These are phyloP conservation scores for Xylariaceae sp. DNA, from an alignment of 2,329 filamentous ascomycete genomes.

Conservation along the genomic window DNA sequence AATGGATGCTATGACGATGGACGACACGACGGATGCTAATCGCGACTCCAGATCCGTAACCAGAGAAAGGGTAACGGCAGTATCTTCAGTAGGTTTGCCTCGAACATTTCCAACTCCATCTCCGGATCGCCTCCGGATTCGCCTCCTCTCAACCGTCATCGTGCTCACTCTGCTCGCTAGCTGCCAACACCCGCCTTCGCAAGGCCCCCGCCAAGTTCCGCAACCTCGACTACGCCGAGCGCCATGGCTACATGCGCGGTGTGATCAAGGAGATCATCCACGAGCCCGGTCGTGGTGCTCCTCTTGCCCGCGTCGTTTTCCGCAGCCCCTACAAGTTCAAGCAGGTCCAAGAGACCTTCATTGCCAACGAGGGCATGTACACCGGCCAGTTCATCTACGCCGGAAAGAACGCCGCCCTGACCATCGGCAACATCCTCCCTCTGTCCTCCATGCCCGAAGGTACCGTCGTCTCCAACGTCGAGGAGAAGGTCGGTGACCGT, in stretches of 20 bases:
- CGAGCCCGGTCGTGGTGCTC: slow-evolving; percentile 96
- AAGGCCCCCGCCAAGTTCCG: slow-evolving; percentile 95
- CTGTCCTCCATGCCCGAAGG: slow-evolving; percentile 93
- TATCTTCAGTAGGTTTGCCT: slow-evolving; percentile 34
- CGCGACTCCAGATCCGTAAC: slow-evolving; percentile 51
- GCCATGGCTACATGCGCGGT: slow-evolving; percentile 96
- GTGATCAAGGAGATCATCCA: slow-evolving; percentile 99
- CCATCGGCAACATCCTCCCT: slow-evolving; percentile 95
- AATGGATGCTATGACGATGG: not conserved
- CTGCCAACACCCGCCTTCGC: slow-evolving; percentile 83
- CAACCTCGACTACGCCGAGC: slow-evolving; percentile 91
- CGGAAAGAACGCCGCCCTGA: slow-evolving; percentile 96
- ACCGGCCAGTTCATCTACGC: slow-evolving; percentile 99
- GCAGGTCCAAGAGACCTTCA: slow-evolving; percentile 97
- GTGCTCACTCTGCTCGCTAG: slow-evolving; percentile 36
- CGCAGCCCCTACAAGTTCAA: slow-evolving; percentile 98
- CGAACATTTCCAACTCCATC: not conserved
- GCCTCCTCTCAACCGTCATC: slow-evolving; percentile 4
- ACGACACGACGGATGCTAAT: slow-evolving; percentile 6
- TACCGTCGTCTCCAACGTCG: slow-evolving; percentile 98
- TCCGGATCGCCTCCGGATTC: not conserved
- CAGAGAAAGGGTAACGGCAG: slow-evolving; percentile 42
- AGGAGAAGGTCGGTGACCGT: slow-evolving; percentile 98
- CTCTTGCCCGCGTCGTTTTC: slow-evolving; percentile 94
- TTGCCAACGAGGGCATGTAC: slow-evolving; percentile 99